phyloP scores from a whole-genome alignment of 495 filamentous ascomycete genomes.

The Geoglossum glabrum region DNA sequence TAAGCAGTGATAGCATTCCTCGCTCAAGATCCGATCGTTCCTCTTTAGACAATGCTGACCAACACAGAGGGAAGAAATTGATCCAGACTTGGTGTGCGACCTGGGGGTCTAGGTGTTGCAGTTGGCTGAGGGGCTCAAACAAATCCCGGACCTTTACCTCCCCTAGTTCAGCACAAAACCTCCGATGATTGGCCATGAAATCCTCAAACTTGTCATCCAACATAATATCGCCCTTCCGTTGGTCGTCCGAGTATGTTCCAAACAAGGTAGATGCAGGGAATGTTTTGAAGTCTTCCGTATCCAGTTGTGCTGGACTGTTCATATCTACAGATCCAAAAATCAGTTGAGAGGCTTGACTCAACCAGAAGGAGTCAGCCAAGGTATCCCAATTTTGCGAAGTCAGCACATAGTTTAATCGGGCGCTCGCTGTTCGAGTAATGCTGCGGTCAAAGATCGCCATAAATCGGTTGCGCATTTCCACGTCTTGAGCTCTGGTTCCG shows the following conservation, averaged over 20 bases:
- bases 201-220: conserved; percentile 62
- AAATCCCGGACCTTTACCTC: conserved; percentile 74
- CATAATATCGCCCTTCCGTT: conserved; percentile 49
- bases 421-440: conserved; percentile 67
- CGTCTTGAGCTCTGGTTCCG: conserved; percentile 79
- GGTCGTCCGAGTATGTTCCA: conserved; percentile 47
- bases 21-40: conserved; percentile 82
- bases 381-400: conserved; percentile 96
- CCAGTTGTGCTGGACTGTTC: conserved; percentile 50
- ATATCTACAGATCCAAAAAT: conserved; percentile 80
- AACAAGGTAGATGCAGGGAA: conserved; percentile 51
- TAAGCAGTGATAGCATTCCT: conserved; percentile 65
- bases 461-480: conserved; percentile 93
- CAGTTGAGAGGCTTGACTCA: conserved; percentile 80
- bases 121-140: conserved; percentile 75
- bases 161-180: conserved; percentile 63
- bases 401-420: conserved; percentile 70
- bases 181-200: conserved; percentile 54
- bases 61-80: conserved; percentile 73
- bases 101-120: conserved; percentile 71
- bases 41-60: conserved; percentile 71
- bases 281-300: conserved; percentile 64
- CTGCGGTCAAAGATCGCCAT: conserved; percentile 86
- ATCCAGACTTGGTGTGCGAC: conserved; percentile 81
- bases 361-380: conserved; percentile 84